These are phyloP conservation scores for Ceraceosorus guamensis DNA, from an alignment of 1,284 basidiomycete genomes.

Conservation along the genomic window DNA sequence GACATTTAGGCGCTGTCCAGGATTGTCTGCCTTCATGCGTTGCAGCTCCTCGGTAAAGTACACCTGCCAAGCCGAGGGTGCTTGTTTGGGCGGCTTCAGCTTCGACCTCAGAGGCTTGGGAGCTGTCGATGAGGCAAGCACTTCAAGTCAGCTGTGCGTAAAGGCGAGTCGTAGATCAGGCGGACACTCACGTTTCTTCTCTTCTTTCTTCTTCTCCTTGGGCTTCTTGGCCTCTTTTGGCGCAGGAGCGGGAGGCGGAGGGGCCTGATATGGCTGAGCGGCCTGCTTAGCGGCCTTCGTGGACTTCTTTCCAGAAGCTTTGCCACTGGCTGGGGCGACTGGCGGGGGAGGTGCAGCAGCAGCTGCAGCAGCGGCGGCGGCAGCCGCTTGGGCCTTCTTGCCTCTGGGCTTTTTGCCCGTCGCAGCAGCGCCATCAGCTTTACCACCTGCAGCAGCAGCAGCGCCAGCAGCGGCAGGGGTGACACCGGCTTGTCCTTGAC, in stretches of 20 bases:
- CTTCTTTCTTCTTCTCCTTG: constrained; percentile 24
- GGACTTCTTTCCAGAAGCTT: constrained; percentile 18
- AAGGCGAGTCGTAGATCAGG: not conserved
- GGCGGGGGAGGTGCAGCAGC: constrained; percentile 27
- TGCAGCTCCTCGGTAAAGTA: constrained; percentile 94
- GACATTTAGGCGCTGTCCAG: constrained; percentile 70
- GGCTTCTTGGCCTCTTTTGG: constrained; percentile 22
- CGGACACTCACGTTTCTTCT: not conserved
- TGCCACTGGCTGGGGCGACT: constrained; percentile 8
- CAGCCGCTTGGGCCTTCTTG: constrained; percentile 17
- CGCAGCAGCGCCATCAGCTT: no score
- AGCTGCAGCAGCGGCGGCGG: constrained; percentile 20
- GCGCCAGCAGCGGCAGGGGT: no score
- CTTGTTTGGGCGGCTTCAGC: constrained; percentile 80
- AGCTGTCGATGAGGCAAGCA: constrained; percentile 10
- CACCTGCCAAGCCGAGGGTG: constrained; percentile 90
- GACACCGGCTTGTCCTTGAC: no score
- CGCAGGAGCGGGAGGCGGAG: constrained; percentile 14
- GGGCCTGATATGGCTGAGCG: constrained; percentile 7
- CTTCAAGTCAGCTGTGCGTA: not conserved
- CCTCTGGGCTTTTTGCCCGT: not conserved
- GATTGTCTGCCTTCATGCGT: constrained; percentile 60
- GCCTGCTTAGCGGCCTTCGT: constrained; percentile 21
- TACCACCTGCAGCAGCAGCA: no score
- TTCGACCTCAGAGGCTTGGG: constrained; percentile 51